phyloP scores from a whole-genome alignment of 805 yeast species.

The Groenewaldozyma tartarivorans region DNA sequence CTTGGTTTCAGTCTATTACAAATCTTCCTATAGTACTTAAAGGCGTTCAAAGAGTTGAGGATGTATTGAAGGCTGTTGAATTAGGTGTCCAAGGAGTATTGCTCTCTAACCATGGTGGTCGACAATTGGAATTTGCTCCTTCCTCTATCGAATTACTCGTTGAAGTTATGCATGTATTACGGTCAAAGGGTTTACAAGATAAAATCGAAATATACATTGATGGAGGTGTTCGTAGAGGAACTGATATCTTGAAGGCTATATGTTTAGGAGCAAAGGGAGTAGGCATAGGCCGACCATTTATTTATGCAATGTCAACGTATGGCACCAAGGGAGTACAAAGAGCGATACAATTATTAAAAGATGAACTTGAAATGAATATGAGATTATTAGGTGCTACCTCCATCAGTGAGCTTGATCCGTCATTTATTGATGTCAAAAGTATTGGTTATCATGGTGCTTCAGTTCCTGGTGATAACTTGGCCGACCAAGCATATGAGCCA shows the following conservation, averaged over 20 bases:
- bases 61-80: constrained; percentile 63
- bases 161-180: constrained; percentile 55
- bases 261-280: constrained; percentile 69
- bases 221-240: constrained; percentile 71
- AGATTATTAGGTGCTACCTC: constrained; percentile 63
- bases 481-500: constrained; percentile 45
- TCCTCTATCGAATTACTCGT: constrained; percentile 65
- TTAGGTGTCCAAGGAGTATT: constrained; percentile 72
- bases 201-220: constrained; percentile 59
- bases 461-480: constrained; percentile 49
- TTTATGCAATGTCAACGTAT: constrained; percentile 70
- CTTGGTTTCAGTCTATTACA: constrained; percentile 45
- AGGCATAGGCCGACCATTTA: constrained; percentile 68
- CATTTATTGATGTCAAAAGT: constrained; percentile 48
- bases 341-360: constrained; percentile 57
- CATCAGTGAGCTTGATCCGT: constrained; percentile 49
- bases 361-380: constrained; percentile 71
- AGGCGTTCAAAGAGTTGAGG: constrained; percentile 80
- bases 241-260: constrained; percentile 68
- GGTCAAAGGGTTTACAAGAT: constrained; percentile 25
- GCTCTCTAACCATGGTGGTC: constrained; percentile 81
- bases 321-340: constrained; percentile 65
- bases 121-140: constrained; percentile 77
- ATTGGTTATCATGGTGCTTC: constrained; percentile 27
- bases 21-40: constrained; percentile 62